phyloP scores from a whole-genome alignment of 768 basidiomycete genomes.

The Mycena belliarum region DNA sequence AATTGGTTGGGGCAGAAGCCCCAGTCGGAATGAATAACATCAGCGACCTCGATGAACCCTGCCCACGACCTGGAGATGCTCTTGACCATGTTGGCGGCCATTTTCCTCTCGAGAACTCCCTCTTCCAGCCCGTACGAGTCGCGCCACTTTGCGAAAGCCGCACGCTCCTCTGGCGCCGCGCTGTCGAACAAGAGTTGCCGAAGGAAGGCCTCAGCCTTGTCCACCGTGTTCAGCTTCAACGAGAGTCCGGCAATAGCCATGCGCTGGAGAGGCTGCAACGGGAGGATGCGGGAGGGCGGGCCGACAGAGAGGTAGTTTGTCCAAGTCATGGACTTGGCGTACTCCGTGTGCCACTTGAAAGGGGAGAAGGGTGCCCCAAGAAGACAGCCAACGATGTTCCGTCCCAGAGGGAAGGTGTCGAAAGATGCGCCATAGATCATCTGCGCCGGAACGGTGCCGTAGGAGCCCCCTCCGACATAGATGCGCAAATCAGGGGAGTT shows the following conservation, averaged over 20 bases:
- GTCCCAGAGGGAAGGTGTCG: slow-evolving; percentile 51
- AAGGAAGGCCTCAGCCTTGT: slow-evolving; percentile 44
- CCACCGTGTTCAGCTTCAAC: slow-evolving; percentile 37
- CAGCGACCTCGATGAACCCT: slow-evolving; percentile 47
- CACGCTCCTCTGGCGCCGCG: slow-evolving; percentile 39
- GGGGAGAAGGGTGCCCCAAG: slow-evolving; percentile 51
- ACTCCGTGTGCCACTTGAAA: slow-evolving; percentile 45
- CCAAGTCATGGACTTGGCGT: slow-evolving; percentile 48
- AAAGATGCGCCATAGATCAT: slow-evolving; percentile 55
- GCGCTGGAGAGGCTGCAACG: slow-evolving; percentile 38
- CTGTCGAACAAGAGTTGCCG: slow-evolving; percentile 36
- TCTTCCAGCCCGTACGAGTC: slow-evolving; percentile 39
- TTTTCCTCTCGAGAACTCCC: slow-evolving; percentile 42
- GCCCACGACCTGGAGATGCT: slow-evolving; percentile 54
- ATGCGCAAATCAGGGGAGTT: slow-evolving; percentile 29
- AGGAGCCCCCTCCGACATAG: slow-evolving; percentile 55
- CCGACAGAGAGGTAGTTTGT: slow-evolving; percentile 47
- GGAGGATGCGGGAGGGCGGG: slow-evolving; percentile 43
- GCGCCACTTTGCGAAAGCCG: slow-evolving; percentile 43
- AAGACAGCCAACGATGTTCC: slow-evolving; percentile 46
- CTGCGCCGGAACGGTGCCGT: slow-evolving; percentile 56
- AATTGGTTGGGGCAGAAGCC: slow-evolving; percentile 43
- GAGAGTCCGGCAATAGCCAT: slow-evolving; percentile 34
- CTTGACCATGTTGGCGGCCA: slow-evolving; percentile 43
- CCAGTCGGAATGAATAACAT: slow-evolving; percentile 53